Base-by-base conservation (phyloP, 352 stramenopile species). In the Pythium utonaiense region DNA sequence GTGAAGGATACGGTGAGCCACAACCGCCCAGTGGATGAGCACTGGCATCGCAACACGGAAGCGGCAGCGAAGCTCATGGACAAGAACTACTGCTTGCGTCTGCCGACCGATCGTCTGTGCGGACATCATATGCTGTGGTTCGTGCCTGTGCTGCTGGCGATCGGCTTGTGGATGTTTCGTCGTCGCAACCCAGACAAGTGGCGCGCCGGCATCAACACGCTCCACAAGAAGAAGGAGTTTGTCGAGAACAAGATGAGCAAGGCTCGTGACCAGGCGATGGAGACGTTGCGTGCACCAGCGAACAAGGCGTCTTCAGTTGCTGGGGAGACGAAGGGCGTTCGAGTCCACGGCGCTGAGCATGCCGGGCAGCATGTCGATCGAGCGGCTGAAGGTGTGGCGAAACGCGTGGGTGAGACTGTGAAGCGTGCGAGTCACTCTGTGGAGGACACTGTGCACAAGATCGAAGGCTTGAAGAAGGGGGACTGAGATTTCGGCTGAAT, bases 101-200 rank as follows among this genome's bases (percentile, higher is more conserved):
- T 88, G 33, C 73, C 79, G 0, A 72, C 53, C 10, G 28, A 74
- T 17, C 73, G 74, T 38, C 66, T 86, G 33, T 87, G 77, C 31
- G 67, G 67, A 24, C 62, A 66, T 31, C 75, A 89, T 48, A 53
- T 86, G 27, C 28, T 76, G 21, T 75, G 73, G 49, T n/a, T 79
- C 3, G 31, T 88, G 47, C 79, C 78, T 3, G 48, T 89, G 17
- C 33, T 88, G 17, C 19, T 71, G 0, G 6, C 78, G 10, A 24
- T 86, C 1, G 22, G 78, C 22, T 22, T 77, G 24, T 62, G 71
- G 30, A 55, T 85, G 52, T 42, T 85, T 24, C 82, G 79, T 44
- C 79, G 79, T 24, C 79, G 73, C 24, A 86, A 89, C 63, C 79
- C 82, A 28, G 83, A 89, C 50, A 77, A 80, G 50, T 91, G 79